Base-by-base conservation (phyloP, 306 rosid genomes). In the Echinosophora koreensis region DNA sequence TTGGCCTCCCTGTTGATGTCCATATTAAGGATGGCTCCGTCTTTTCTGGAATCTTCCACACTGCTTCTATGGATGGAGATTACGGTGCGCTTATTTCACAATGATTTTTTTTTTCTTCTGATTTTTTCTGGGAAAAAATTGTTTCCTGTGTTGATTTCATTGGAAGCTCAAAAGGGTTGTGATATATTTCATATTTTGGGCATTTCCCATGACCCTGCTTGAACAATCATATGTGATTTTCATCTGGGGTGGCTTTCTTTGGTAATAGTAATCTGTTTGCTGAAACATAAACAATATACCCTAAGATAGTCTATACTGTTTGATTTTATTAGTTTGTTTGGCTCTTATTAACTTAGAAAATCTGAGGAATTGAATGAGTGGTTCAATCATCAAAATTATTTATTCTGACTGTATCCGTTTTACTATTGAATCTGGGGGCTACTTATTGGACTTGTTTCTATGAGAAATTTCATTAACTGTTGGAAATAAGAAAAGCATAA, bases 41-140 rank as follows among this genome's bases (percentile, higher is more conserved):
- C 1, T 90, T 83, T 83, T 90, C 98, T 80, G 98, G 97, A 81
- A 88, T 88, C 86, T 90, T 94, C 89, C 84, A 90, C 86, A 90
- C 97, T 58, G 91, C 97, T 55, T 89, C 86, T 60, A 67, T 83
- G 46, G 87, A 88, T 12, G 69, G 56, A 18, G 80, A 82, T 59
- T 92, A 82, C n/a, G 95, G 97, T 90, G 52, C 15, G 80, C 42
- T 72, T 77, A 35, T 49, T 75, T 15, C 17, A 39, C n/a, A 3
- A 56, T 49, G 13, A 61, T 81, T 44, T 27, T 4, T 4, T 55
- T 10, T 41, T 47, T 9, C n/a, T 13, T 42, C 22, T 14, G 42
- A 38, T 52, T 27, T 3, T 35, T 59, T 49, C 5, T 57, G 71
- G 78, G 55, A 46, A 62, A 46, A 62, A 63, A 60, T 51, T 22